phyloP scores from a whole-genome alignment of 495 filamentous ascomycete species.

The Penicillium psychrofluorescens region DNA sequence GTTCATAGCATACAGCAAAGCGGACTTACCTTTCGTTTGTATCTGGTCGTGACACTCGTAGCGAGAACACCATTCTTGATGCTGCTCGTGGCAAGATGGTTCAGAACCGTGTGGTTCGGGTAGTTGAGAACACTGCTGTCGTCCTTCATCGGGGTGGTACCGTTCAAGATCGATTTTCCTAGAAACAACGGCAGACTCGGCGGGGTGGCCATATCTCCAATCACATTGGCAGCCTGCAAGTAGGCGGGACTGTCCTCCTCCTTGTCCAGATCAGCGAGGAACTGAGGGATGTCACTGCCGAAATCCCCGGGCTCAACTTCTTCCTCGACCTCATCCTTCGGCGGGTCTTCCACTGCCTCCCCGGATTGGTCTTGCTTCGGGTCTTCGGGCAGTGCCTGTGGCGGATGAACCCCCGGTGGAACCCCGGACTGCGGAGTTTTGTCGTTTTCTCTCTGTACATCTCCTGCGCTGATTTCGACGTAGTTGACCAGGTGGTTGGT shows the following conservation, averaged over 20 bases:
- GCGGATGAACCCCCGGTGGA: slow-evolving; percentile 35
- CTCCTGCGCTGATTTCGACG: slow-evolving; percentile 82
- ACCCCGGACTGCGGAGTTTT: slow-evolving; percentile 14
- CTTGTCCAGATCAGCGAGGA: slow-evolving; percentile 77
- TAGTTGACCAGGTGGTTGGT: slow-evolving; percentile 97
- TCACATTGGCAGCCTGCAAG: slow-evolving; percentile 59
- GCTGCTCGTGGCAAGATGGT: slow-evolving; percentile 96
- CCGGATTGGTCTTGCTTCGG: slow-evolving; percentile 25
- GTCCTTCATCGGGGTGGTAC: slow-evolving; percentile 85
- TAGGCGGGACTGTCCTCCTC: slow-evolving; percentile 68
- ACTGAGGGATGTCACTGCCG: slow-evolving; percentile 64
- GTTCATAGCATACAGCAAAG: neutral
- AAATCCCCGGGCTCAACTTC: slow-evolving; percentile 43
- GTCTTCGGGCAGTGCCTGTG: slow-evolving; percentile 36
- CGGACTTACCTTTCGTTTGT: slow-evolving; percentile 78
- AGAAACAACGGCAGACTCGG: slow-evolving; percentile 87
- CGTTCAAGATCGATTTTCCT: slow-evolving; percentile 90
- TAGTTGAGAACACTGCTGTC: slow-evolving; percentile 93
- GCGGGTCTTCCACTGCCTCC: slow-evolving; percentile 33
- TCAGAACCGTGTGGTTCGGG: slow-evolving; percentile 94
- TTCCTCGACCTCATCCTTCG: slow-evolving; percentile 38
- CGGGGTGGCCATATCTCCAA: slow-evolving; percentile 70
- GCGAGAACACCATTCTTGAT: slow-evolving; percentile 94
- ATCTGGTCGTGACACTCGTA: slow-evolving; percentile 94
- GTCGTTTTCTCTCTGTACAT: slow-evolving; percentile 38